Base-by-base conservation (phyloP, 2,329 filamentous ascomycete genomes). In the Pseudogymnoascus sp. region DNA sequence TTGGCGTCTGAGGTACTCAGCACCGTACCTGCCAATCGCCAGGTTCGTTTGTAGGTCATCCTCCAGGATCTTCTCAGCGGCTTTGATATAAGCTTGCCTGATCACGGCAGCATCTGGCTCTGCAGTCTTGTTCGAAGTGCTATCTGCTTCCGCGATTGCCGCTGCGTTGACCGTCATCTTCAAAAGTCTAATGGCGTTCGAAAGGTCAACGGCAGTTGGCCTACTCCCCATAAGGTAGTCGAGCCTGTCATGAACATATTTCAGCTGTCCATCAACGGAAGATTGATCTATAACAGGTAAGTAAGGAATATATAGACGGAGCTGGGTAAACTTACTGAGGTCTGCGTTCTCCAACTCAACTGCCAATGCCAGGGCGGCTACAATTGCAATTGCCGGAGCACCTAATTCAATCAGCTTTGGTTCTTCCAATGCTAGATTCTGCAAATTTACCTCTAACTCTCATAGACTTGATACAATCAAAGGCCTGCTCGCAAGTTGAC, bases 331-430 rank as follows among this genome's bases (percentile, higher is more conserved):
- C 76, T 63, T 69, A 77, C 77, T 72, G 68, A 76, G 78, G 58
- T 71, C 74, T 63, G 81, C 81, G 6, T 83, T 82, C 59, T 85
- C 79, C 7, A 97, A 76, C 74, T 97, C 93, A 7, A 96, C 90
- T 1, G 92, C 92, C 36, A 97, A 83, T 1, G 90, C 87, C 35
- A 99, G 82, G 18, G 89, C 90, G 21, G 94, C 94, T n/a, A 99
- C 94, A 66, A 99, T 97, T 48, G 94, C 94, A 73, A 99, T 99
- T 52, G 94, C 94, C 0, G 94, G 94, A 4, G 94, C 94, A 40
- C 90, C 88, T 79, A 63, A 48, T 64, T 39, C 48, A 31, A 64
- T 69, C 66, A 69, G 66, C 48, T 12, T 42, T 5, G 21, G 42
- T 59, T 55, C 18, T 18, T 58, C 36, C 31, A 35, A 33, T 60